phyloP scores from a whole-genome alignment of 805 yeast genomes.

The Torulaspora franciscae region DNA sequence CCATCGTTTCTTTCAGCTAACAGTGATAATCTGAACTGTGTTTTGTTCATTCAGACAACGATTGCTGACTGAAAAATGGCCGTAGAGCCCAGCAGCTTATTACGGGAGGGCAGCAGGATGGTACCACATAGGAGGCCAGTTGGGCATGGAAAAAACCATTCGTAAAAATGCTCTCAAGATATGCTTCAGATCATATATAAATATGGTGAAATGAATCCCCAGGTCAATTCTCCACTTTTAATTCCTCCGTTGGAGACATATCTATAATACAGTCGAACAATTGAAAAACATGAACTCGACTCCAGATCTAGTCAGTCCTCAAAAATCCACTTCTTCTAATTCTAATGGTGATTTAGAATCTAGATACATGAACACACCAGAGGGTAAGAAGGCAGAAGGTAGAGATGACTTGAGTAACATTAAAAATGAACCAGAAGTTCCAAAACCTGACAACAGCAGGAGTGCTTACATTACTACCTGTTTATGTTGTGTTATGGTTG shows the following conservation, averaged over 20 bases:
- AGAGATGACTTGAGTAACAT: slow-evolving; percentile 10
- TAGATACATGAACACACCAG: slow-evolving; percentile 20
- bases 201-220: neutral
- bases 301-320: slow-evolving; percentile 17
- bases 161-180: slow-evolving; percentile 2
- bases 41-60: neutral
- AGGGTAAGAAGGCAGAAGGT: slow-evolving; percentile 14
- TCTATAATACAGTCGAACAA: too few species aligned
- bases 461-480: slow-evolving; percentile 30
- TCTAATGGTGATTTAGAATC: slow-evolving; percentile 13
- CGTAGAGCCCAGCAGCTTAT: slow-evolving; percentile 2
- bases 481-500: slow-evolving; percentile 42
- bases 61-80: slow-evolving; percentile 2
- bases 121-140: neutral
- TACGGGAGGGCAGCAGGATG: neutral
- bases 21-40: neutral
- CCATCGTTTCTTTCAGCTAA: neutral
- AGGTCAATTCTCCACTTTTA: slow-evolving; percentile 1
- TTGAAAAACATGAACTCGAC: slow-evolving; percentile 16
- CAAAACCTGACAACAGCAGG: slow-evolving; percentile 13
- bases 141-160: neutral
- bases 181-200: slow-evolving; percentile 2
- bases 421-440: slow-evolving; percentile 9
- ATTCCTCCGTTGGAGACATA: neutral
- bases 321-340: slow-evolving; percentile 16